A percentile compares a stretch with the other conserved stretches of the same genome.
These are phyloP conservation scores for Spathaspora sp. DNA, from an alignment of 1,139 yeast species.

Conservation along the genomic window DNA sequence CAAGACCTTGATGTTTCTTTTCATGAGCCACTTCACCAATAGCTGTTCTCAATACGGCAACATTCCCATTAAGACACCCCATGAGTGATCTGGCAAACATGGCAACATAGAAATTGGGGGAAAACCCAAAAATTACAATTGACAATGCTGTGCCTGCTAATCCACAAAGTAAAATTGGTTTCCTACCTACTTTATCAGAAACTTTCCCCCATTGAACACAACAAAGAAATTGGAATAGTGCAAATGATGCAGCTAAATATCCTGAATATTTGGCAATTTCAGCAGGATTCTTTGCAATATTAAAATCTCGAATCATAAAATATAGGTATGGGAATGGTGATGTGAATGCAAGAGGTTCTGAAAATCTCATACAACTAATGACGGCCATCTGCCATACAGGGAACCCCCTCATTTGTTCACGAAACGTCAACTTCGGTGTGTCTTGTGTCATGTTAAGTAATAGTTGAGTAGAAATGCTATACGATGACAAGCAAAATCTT, in stretches of 20 bases:
- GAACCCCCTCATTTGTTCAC: slow-evolving; percentile 36
- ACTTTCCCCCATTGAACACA: slow-evolving; percentile 60
- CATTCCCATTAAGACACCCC: slow-evolving; percentile 62
- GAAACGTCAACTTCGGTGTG: slow-evolving; percentile 4
- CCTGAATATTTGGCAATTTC: slow-evolving; percentile 59
- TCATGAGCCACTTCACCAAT: slow-evolving; percentile 61
- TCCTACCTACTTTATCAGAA: slow-evolving; percentile 58
- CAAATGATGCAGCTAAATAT: slow-evolving; percentile 56
- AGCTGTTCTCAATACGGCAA: slow-evolving; percentile 58
- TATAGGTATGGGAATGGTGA: slow-evolving; percentile 64
- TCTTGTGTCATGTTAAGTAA: neutral
- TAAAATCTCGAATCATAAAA: slow-evolving; percentile 61
- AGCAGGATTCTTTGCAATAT: slow-evolving; percentile 49
- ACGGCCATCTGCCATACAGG: slow-evolving; percentile 53
- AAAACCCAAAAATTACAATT: slow-evolving; percentile 52
- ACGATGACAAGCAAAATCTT: neutral
- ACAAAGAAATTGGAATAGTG: slow-evolving; percentile 53
- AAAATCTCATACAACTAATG: slow-evolving; percentile 46
- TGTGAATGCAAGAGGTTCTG: slow-evolving; percentile 65
- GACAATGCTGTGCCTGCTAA: slow-evolving; percentile 50
- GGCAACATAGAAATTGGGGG: slow-evolving; percentile 51
- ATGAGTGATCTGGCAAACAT: slow-evolving; percentile 49
- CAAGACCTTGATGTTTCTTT: slow-evolving; percentile 58
- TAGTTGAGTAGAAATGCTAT: neutral
- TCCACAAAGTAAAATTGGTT: slow-evolving; percentile 53